Percentiles rank a stretch among this genome's conserved stretches.
These are phyloP conservation scores for Calonectria hawksworthii DNA, from an alignment of 2,329 filamentous ascomycete genomes.

Conservation along the genomic window DNA sequence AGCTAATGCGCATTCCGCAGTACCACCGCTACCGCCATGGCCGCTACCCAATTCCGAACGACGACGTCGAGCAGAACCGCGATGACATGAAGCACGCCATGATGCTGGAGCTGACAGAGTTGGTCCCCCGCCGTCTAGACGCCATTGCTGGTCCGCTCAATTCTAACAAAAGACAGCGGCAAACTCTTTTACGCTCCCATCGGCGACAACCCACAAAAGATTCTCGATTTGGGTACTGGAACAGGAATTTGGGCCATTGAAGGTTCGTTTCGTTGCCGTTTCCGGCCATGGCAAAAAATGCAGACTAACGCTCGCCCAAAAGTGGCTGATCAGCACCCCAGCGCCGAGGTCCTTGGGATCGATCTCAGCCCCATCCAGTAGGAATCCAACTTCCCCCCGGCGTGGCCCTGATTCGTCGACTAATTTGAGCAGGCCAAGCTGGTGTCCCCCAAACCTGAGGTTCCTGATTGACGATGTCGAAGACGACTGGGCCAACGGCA, in stretches of 20 bases:
- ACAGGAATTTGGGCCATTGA: conserved; percentile 43
- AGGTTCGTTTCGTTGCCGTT: conserved; percentile 15
- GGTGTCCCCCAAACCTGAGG: conserved; percentile 55
- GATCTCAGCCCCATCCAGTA: conserved; percentile 44
- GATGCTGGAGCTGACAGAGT: conserved; percentile 45
- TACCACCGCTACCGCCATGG: conserved; percentile 13
- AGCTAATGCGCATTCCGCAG: neutral
- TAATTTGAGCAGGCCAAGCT: conserved; percentile 31
- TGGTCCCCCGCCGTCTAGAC: neutral
- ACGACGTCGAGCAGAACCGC: conserved; percentile 43
- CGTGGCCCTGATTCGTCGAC: neutral
- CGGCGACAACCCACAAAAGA: conserved; percentile 33
- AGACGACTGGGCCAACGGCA: conserved; percentile 61
- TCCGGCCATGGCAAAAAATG: rapidly evolving
- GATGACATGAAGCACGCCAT: conserved; percentile 49
- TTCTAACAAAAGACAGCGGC: conserved; percentile 12
- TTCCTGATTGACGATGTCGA: conserved; percentile 57
- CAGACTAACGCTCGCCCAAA: neutral
- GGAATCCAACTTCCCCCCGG: neutral
- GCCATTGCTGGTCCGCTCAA: neutral
- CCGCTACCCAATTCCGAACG: conserved; percentile 44
- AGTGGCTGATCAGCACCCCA: conserved; percentile 41
- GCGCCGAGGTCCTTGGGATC: conserved; percentile 39
- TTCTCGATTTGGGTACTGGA: conserved; percentile 39
- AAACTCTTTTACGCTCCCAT: conserved; percentile 36